phyloP scores from a whole-genome alignment of 306 rosid genomes.

The Dryas drummondii region DNA sequence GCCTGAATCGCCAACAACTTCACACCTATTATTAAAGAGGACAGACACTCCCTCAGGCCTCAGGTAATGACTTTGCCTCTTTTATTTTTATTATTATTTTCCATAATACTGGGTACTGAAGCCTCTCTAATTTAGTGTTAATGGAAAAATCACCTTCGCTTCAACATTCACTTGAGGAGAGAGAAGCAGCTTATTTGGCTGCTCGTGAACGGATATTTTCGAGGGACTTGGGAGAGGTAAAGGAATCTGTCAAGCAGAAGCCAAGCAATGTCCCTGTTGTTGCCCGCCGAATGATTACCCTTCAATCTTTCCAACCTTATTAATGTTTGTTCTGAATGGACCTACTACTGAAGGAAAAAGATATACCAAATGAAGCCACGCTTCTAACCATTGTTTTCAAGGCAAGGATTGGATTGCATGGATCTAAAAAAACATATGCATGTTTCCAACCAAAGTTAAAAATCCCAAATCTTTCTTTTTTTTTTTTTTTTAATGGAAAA shows the following conservation, averaged over 20 bases:
- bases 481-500: background rate
- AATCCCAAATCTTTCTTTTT: background rate
- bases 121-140: conserved; percentile 38
- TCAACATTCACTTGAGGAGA: conserved; percentile 72
- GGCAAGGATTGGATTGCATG: too few species aligned
- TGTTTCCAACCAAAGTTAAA: background rate
- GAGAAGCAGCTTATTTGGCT: conserved; percentile 79
- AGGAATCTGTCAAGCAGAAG: conserved; percentile 55
- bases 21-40: conserved; percentile 80
- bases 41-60: conserved; percentile 57
- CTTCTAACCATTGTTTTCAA: too few species aligned
- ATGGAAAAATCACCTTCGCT: conserved; percentile 36
- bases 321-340: too few species aligned
- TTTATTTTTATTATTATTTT: background rate
- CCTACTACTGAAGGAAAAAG: too few species aligned
- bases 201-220: conserved; percentile 93
- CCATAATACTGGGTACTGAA: conserved; percentile 11
- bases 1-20: conserved; percentile 52
- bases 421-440: too few species aligned
- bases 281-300: conserved; percentile 77
- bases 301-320: too few species aligned
- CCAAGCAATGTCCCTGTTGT: conserved; percentile 79
- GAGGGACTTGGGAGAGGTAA: conserved; percentile 44
- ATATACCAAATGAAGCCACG: too few species aligned
- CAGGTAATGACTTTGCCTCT: conserved; percentile 41